These are phyloP conservation scores for Bolboschoenoplectus hybrid DNA, from an alignment of 202 grass and related monocot genomes.

Conservation along the genomic window DNA sequence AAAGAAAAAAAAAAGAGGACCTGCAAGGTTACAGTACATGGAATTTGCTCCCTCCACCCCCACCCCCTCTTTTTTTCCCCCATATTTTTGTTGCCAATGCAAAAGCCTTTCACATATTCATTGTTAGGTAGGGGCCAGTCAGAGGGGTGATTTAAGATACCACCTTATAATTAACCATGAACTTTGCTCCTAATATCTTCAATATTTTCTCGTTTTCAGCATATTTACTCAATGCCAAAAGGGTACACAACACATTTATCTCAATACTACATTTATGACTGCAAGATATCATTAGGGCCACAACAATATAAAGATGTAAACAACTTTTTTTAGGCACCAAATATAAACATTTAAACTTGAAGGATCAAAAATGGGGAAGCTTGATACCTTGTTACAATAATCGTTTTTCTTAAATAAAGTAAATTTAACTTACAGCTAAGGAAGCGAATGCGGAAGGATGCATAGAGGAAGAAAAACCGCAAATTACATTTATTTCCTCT, in stretches of 20 bases:
- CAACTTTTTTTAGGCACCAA: neutral
- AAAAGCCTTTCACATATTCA: too few species aligned
- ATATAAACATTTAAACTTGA: neutral
- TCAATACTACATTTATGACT: neutral
- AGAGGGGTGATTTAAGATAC: too few species aligned
- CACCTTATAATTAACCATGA: too few species aligned
- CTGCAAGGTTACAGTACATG: too few species aligned
- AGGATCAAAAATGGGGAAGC: neutral
- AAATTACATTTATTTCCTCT: constrained; percentile 68
- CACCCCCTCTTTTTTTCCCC: too few species aligned
- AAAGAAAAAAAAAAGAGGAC: too few species aligned
- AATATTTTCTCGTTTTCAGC: neutral
- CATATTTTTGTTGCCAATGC: too few species aligned
- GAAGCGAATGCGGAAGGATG: constrained; percentile 72
- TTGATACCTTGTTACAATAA: neutral
- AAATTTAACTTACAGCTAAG: constrained; percentile 70
- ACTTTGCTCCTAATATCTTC: too few species aligned
- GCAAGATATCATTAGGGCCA: neutral
- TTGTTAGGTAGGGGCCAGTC: too few species aligned
- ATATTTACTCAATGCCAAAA: neutral
- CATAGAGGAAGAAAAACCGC: constrained; percentile 61
- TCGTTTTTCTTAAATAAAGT: neutral
- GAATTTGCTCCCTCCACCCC: too few species aligned
- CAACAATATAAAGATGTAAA: neutral
- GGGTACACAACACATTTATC: neutral